Evolutionary conservation across 805 yeast genomes (phyloP), one percentile per base, ranked within the genome.

Genomic region (Yarrowia sp.): DNA sequence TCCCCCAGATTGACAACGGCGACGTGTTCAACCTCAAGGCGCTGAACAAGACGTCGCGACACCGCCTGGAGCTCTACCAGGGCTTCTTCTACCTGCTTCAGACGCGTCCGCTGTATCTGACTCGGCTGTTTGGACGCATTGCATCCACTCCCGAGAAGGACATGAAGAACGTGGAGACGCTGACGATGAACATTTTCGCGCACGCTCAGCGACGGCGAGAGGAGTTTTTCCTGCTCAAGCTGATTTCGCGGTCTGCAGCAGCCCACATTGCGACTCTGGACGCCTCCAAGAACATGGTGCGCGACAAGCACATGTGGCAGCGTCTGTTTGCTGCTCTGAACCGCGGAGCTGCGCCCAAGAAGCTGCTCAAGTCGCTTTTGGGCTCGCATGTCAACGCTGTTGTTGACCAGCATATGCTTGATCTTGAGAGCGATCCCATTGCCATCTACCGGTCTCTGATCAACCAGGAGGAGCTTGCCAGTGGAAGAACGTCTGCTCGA

Each of bases 381-480:
- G 71, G 74, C 0, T 73, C 78, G 1, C 66, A 80, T 19, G 70
- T 81, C 2, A 72, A 63, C 8, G 10, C 35, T 3, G 65, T 69
- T 14, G 65, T 65, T 6, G 68, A 68, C 9, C 42, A 63, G 35
- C 63, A 63, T 3, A 75, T 74, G 6, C 71, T 85, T 10, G 84
- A 85, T 62, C 83, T 90, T 66, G 97, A 92, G 69, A 84, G 92
- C 62, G 89, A 91, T 71, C 98, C 98, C 1, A 71, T 81, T 2
- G 73, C 74, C 14, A 72, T 71, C 21, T 70, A 68, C 41, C 65
- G 73, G 21, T 55, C 66, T 16, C 39, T 63, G 10, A 65, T 68
- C 22, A 71, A 74, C 31, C 69, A 70, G 31, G 79, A 69, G 56
- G 76, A 67, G 67, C 65, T 67, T 49, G 63, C 66, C 14, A 69